Evolutionary conservation across 176 grass and related monocot genomes (phyloP), one percentile per base, ranked within the genome.

Genomic region (Ampelocalamus luodianensis): DNA sequence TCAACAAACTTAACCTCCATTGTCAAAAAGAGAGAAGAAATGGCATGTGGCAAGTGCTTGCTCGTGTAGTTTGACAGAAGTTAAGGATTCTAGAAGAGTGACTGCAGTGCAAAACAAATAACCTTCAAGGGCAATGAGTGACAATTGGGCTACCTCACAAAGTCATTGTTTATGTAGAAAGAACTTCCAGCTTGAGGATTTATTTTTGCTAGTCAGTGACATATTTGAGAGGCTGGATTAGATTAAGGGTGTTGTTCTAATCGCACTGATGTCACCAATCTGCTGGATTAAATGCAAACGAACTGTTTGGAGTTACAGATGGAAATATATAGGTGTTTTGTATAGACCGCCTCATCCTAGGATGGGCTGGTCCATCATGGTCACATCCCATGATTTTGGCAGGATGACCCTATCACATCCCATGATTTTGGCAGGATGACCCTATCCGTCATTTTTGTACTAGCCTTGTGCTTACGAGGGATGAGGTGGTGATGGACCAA

Each of bases 221-320:
- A 67, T 67, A 42, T 76, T 24, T 1, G 10, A 76, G 34, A 76
- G 20, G 34, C 15, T 49, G 45, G 37, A 74, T 50, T 61, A 74
- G 56, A 65, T 29, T 77, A 63, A 37, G 32, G 16, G 43, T 65
- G 43, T 65, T 39, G 2, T 75, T 46, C 22, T 20, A 0, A 75
- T 75, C 44, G 16, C 63, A 64, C 2, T 65, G 48, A 73, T 20
- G 9, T 13, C 32, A 37, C 32, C 53, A 76, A 65, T 75, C 48
- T 65, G 59, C 82, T 40, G 61, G 82, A 40, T 83, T 83, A 74
- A 76, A 84, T 68, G 73, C 7, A 77, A 67, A 61, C 9, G 14
- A 63, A 78, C 10, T 68, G 60, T 34, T 34, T 34, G 32, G 32
- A 34, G 32, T 2, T 34, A 34, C 32, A 34, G 32, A 34, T 3